These are phyloP conservation scores for Musa balbisiana DNA, from an alignment of 202 grass and related monocot genomes.

Conservation along the genomic window DNA sequence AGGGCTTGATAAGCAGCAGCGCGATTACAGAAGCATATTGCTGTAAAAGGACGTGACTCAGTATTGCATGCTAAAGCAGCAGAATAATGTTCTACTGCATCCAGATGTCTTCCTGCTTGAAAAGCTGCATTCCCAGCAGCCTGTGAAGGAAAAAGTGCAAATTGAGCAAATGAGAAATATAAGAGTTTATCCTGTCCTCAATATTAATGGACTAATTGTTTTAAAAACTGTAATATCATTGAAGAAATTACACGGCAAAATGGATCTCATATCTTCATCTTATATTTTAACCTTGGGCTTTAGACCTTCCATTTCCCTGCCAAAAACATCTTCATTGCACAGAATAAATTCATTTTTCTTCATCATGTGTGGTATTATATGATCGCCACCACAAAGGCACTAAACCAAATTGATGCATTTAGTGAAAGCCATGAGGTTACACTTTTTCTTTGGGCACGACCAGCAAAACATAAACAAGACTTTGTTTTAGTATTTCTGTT, in stretches of 20 bases:
- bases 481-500: not conserved
- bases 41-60: conserved; percentile 70
- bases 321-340: no score
- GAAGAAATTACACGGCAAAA: no score
- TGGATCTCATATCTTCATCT: no score
- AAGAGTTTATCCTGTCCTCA: no score
- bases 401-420: not conserved
- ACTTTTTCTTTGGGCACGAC: not conserved
- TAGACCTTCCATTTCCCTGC: no score
- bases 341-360: no score
- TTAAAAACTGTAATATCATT: no score
- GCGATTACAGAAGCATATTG: conserved; percentile 85
- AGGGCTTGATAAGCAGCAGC: conserved; percentile 88
- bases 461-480: not conserved
- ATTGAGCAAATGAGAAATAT: conserved; percentile 7
- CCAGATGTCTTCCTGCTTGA: conserved; percentile 61
- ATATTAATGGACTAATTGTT: no score
- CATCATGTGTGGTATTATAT: no score
- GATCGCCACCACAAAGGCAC: no score
- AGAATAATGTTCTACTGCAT: conserved; percentile 86
- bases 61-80: conserved; percentile 59
- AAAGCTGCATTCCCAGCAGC: conserved; percentile 82
- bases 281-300: no score
- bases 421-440: not conserved
- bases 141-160: conserved; percentile 29